These are phyloP conservation scores for Bromus sterilis DNA, from an alignment of 176 grass and related monocot genomes.

Conservation along the genomic window DNA sequence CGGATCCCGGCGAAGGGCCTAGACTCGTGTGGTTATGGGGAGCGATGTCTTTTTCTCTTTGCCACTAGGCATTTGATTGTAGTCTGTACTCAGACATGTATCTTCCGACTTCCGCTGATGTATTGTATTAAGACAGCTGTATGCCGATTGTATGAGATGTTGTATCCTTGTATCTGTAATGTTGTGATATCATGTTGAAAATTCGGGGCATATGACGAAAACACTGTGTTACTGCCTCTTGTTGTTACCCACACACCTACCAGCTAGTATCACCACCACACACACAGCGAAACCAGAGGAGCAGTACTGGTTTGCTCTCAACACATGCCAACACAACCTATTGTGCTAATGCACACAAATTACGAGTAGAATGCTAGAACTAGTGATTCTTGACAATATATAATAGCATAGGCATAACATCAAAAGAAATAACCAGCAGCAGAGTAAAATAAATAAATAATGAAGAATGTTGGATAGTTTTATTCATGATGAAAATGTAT, in stretches of 20 bases:
- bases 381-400: neutral
- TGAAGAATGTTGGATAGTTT: constrained; percentile 50
- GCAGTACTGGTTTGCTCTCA: neutral
- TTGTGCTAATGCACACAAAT: neutral
- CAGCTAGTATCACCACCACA: neutral
- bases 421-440: neutral
- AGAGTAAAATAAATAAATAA: neutral
- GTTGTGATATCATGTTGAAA: no score
- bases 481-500: constrained; percentile 79
- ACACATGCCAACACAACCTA: neutral
- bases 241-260: neutral
- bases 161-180: no score
- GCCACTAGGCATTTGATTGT: no score
- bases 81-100: no score
- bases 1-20: no score
- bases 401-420: neutral
- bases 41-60: no score
- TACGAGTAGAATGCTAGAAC: neutral
- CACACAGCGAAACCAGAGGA: neutral
- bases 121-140: no score
- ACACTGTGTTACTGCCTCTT: neutral
- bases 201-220: no score
- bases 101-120: no score
- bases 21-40: no score
- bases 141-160: no score